These are phyloP conservation scores for Avena insularis DNA, from an alignment of 176 grass and related monocot genomes.

Conservation along the genomic window DNA sequence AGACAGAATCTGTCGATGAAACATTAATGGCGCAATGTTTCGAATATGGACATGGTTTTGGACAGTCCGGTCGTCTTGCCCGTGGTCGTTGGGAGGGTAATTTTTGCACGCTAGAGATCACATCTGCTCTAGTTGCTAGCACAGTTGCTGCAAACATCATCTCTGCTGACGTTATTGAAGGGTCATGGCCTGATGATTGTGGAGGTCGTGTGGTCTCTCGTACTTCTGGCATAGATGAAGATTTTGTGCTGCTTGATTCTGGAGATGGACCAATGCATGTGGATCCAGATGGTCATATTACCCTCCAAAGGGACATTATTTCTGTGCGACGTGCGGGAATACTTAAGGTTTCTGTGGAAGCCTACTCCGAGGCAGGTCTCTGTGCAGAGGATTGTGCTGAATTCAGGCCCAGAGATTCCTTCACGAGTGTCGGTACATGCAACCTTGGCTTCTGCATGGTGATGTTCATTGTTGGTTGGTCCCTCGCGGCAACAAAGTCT, in stretches of 20 bases:
- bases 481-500: neutral
- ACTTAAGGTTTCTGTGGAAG: neutral
- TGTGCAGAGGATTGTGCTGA: neutral
- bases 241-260: neutral
- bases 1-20: neutral
- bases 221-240: neutral
- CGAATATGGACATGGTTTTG: neutral
- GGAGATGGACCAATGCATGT: neutral
- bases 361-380: neutral
- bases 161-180: neutral
- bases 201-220: neutral
- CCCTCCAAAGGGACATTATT: neutral
- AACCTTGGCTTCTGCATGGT: slow-evolving; percentile 6
- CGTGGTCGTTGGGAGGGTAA: neutral
- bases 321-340: neutral
- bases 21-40: neutral
- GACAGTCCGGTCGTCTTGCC: neutral
- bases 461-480: neutral
- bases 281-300: neutral
- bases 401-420: neutral
- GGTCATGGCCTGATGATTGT: neutral
- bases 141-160: neutral
- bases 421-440: neutral
- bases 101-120: neutral
- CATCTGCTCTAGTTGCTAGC: neutral